Conservation (phyloP, 2,329 filamentous ascomycete species). For the Cyphellophora attinorum region DNA sequence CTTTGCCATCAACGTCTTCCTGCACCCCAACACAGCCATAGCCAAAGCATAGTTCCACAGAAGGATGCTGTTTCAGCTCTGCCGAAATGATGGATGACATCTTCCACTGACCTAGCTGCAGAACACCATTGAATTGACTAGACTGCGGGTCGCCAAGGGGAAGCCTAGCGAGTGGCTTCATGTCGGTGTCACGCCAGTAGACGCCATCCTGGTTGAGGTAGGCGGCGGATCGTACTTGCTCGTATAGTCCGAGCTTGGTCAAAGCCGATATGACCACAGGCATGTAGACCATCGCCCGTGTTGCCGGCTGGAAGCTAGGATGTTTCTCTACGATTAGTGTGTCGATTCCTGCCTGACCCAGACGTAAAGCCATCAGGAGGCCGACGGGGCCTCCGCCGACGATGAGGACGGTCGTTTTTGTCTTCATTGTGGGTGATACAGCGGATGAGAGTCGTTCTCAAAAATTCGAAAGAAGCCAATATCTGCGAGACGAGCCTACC, state of each 20-base stretch:
- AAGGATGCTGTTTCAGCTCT: slow-evolving; percentile 6
- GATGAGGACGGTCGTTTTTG: slow-evolving; percentile 6
- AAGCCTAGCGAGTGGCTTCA: slow-evolving; percentile 6
- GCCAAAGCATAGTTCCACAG: slow-evolving; percentile 7
- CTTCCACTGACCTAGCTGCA: slow-evolving; percentile 7
- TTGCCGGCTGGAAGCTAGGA: slow-evolving; percentile 21
- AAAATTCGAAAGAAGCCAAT: too few species aligned
- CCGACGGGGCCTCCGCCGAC: slow-evolving; percentile 32
- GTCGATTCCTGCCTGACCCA: slow-evolving; percentile 24
- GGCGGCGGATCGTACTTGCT: slow-evolving; percentile 1
- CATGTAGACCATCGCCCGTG: slow-evolving; percentile 34
- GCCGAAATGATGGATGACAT: slow-evolving; percentile 6
- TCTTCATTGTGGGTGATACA: too few species aligned
- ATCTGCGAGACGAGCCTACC: too few species aligned
- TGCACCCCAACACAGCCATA: slow-evolving; percentile 3
- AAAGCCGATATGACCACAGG: slow-evolving; percentile 31
- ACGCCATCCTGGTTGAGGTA: slow-evolving; percentile 6
- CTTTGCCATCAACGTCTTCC: slow-evolving; percentile 1
- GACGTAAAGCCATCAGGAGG: slow-evolving; percentile 30
- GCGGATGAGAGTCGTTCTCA: too few species aligned
- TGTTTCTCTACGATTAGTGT: slow-evolving; percentile 24
- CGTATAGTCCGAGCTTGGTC: slow-evolving; percentile 4
- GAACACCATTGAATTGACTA: slow-evolving; percentile 5
- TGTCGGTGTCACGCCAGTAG: slow-evolving; percentile 8
- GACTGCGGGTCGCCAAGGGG: slow-evolving; percentile 3